phyloP scores from a whole-genome alignment of 495 filamentous ascomycete genomes.

The Penicillium flavigenum region DNA sequence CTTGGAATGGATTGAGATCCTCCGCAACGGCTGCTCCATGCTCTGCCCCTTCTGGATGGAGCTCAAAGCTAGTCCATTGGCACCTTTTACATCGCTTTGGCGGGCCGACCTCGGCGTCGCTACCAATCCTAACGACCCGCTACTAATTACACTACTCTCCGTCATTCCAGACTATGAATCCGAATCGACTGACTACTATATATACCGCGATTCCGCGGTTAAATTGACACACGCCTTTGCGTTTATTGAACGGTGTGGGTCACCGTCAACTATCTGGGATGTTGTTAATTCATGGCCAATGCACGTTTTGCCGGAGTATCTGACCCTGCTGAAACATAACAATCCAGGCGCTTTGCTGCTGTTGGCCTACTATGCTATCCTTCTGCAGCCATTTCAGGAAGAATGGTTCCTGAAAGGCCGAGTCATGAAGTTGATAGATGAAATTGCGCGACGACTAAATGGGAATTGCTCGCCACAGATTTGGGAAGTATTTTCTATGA shows the following conservation, averaged over 20 bases:
- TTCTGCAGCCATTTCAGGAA: no score
- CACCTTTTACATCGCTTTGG: not conserved
- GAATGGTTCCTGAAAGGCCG: no score
- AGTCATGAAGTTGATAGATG: no score
- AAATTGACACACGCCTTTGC: not conserved
- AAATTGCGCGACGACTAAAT: no score
- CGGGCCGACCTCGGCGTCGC: not conserved
- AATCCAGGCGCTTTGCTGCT: no score
- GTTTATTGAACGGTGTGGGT: not conserved
- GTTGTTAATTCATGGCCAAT: no score
- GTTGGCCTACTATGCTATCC: no score
- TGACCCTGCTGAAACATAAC: no score
- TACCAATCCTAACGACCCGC: not conserved
- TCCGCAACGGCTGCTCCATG: not conserved
- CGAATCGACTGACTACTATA: not conserved
- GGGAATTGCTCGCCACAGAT: no score
- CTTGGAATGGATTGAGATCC: not conserved
- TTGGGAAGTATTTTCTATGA: no score
- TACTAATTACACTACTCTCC: conserved; percentile 2
- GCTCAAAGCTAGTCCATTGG: not conserved
- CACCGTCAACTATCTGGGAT: not conserved
- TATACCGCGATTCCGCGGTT: conserved; percentile 1
- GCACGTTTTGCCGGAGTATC: no score
- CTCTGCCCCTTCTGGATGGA: not conserved
- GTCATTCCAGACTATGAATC: not conserved